Evolutionary conservation across 2,329 filamentous ascomycete genomes (phyloP).

Genomic region (Cordyceps farinosa): DNA sequence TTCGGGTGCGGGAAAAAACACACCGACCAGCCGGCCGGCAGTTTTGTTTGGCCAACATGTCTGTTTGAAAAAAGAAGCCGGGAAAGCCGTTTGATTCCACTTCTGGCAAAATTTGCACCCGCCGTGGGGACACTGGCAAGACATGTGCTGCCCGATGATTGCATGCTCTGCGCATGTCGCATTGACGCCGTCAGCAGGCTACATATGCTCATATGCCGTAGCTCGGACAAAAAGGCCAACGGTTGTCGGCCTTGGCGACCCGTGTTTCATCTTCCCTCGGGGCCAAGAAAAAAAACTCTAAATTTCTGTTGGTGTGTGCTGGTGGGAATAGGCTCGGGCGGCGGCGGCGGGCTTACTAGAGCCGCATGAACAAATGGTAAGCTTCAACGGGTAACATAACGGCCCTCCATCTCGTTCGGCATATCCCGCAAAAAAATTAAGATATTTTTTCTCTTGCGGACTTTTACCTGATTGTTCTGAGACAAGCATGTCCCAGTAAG

Average conservation of each 20-base stretch:
- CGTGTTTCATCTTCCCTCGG: background rate
- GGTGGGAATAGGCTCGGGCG: background rate
- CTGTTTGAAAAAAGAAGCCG: no score
- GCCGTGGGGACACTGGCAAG: no score
- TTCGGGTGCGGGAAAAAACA: no score
- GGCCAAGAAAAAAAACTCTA: background rate
- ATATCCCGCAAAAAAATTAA: background rate
- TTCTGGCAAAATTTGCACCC: no score
- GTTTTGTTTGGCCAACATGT: no score
- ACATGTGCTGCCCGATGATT: no score
- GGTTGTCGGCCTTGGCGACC: background rate
- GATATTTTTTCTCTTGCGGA: background rate
- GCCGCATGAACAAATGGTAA: background rate
- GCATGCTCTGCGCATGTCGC: background rate
- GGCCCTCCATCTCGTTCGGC: background rate
- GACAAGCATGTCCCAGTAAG: background rate
- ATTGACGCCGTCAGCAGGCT: background rate
- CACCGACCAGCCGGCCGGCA: no score
- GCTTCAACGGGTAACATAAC: background rate
- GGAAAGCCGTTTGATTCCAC: background rate
- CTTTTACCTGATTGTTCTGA: background rate
- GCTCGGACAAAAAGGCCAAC: background rate
- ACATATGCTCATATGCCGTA: no score
- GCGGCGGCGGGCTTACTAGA: slow-evolving; percentile 1
- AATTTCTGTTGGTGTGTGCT: background rate